Percentiles rank a stretch among this genome's conserved stretches.
phyloP scores from a whole-genome alignment of 768 basidiomycete species.

The Rhodotorula paludigena region DNA sequence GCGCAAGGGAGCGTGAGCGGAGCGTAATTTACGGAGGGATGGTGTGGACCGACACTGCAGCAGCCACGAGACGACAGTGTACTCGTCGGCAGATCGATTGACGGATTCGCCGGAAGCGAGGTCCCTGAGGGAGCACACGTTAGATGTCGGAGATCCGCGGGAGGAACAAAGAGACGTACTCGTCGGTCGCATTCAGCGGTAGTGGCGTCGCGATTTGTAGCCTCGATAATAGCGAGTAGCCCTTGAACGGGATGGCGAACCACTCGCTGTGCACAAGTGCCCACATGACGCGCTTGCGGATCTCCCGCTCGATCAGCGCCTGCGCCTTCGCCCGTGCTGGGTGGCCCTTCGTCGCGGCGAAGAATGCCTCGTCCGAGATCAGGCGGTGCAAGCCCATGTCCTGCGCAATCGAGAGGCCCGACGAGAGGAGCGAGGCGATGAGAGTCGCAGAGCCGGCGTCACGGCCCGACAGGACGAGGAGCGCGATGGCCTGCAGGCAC shows the following conservation, averaged over 20 bases:
- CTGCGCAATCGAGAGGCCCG: slow-evolving; percentile 37
- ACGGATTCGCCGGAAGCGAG: slow-evolving; percentile 4
- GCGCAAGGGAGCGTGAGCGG: neutral
- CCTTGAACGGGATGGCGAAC: slow-evolving; percentile 35
- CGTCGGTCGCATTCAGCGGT: slow-evolving; percentile 31
- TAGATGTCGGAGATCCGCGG: too few species aligned
- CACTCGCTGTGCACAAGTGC: slow-evolving; percentile 28
- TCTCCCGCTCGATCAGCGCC: slow-evolving; percentile 32
- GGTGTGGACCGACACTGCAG: slow-evolving; percentile 12
- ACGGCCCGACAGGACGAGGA: slow-evolving; percentile 37
- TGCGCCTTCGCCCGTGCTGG: slow-evolving; percentile 2
- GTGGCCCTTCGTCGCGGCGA: slow-evolving; percentile 2
- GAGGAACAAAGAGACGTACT: neutral
- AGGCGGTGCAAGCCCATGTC: slow-evolving; percentile 32
- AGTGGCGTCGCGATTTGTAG: slow-evolving; percentile 29
- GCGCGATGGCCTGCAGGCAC: slow-evolving; percentile 28
- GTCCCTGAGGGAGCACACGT: too few species aligned
- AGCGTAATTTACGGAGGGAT: neutral
- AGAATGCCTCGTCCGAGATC: slow-evolving; percentile 20
- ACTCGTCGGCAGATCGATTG: slow-evolving; percentile 18
- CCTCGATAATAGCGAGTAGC: slow-evolving; percentile 11
- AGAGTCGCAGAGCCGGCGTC: slow-evolving; percentile 33
- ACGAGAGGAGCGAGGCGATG: slow-evolving; percentile 34
- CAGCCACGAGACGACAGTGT: slow-evolving; percentile 28
- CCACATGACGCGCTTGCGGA: slow-evolving; percentile 27